phyloP scores from a whole-genome alignment of 164 flowering plant genomes.

The Nymphaea colorata region DNA sequence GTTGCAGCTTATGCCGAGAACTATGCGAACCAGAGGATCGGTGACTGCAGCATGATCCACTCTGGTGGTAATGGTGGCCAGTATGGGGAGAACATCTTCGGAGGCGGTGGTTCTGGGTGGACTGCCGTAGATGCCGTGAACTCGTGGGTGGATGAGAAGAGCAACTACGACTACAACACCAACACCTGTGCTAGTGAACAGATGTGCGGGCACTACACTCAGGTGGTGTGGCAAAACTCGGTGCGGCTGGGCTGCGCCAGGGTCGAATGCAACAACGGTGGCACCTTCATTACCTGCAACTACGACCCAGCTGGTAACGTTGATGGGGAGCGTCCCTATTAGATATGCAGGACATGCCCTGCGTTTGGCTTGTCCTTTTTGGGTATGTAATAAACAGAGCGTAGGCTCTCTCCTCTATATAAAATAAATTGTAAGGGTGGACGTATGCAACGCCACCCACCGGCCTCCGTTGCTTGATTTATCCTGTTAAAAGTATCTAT shows the following conservation, averaged over 20 bases:
- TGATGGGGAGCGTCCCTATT: background rate
- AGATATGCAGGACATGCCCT: no score
- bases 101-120: constrained; percentile 7
- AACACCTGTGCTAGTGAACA: background rate
- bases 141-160: constrained; percentile 30
- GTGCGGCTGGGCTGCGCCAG: constrained; percentile 10
- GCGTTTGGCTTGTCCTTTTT: no score
- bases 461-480: no score
- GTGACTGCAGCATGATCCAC: constrained; percentile 5
- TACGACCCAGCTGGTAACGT: constrained; percentile 5
- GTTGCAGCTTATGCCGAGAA: constrained; percentile 13
- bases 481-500: no score
- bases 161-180: constrained; percentile 17
- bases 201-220: constrained; percentile 13
- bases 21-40: constrained; percentile 11
- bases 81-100: constrained; percentile 38
- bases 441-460: no score
- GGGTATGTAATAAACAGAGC: no score
- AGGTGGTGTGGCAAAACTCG: constrained; percentile 9
- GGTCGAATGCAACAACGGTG: background rate
- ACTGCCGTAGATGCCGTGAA: constrained; percentile 22
- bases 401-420: no score
- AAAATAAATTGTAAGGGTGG: no score
- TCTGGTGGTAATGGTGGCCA: constrained; percentile 14
- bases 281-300: constrained; percentile 6